Conservation (phyloP, 75 land plant species). For the Selaginella moellendorffii region DNA sequence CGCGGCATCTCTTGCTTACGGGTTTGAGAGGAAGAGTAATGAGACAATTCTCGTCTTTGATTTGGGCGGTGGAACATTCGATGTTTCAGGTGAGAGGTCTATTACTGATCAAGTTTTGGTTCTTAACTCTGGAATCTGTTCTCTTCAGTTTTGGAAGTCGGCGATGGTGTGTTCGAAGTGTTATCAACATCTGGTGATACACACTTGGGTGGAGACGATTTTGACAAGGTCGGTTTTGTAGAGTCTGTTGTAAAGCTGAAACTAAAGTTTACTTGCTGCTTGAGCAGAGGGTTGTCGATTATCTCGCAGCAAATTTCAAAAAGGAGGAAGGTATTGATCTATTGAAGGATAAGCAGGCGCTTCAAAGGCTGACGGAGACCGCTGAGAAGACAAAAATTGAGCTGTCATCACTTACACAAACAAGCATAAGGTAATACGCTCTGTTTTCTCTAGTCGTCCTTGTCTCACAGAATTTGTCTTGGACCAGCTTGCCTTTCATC, state of each 20-base stretch:
- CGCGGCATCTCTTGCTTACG: constrained; percentile 20
- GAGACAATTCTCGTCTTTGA: constrained; percentile 19
- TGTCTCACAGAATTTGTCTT: background rate
- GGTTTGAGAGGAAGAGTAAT: constrained; percentile 18
- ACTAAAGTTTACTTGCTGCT: background rate
- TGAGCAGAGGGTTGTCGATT: constrained; percentile 11
- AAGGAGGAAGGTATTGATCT: constrained; percentile 13
- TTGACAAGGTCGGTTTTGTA: constrained; percentile 12
- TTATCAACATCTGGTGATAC: constrained; percentile 18
- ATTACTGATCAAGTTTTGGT: background rate
- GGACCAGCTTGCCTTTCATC: constrained; percentile 15
- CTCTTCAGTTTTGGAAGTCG: constrained; percentile 14
- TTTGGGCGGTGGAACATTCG: constrained; percentile 17
- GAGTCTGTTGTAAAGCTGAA: background rate
- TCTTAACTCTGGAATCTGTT: background rate
- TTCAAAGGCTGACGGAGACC: constrained; percentile 16
- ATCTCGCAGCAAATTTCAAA: constrained; percentile 8
- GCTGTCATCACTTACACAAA: constrained; percentile 12
- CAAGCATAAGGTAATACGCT: constrained; percentile 11
- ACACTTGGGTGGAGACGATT: constrained; percentile 18
- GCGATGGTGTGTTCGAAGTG: constrained; percentile 23
- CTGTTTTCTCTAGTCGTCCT: background rate
- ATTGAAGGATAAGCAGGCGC: constrained; percentile 14
- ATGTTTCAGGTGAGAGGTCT: constrained; percentile 15
- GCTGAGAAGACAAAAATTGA: constrained; percentile 20